A percentile compares a stretch with the other conserved stretches of the same genome.
phyloP scores from a whole-genome alignment of 2,329 filamentous ascomycete genomes.

The Coccinonectria pachysandricola region DNA sequence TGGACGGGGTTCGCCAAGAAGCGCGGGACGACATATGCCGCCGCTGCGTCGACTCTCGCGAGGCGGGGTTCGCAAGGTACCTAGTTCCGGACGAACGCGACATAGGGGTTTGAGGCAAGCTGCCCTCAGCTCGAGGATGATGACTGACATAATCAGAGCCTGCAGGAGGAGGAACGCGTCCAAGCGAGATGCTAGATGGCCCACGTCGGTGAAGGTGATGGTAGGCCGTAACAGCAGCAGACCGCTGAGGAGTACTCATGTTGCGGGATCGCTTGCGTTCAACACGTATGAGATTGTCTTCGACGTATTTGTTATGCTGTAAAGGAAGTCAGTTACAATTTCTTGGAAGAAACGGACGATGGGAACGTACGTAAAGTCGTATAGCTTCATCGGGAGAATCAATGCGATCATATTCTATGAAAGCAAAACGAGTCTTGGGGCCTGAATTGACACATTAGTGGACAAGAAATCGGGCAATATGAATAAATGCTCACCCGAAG shows the following conservation, averaged over 20 bases:
- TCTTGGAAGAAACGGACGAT: neutral
- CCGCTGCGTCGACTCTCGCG: neutral
- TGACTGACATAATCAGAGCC: neutral
- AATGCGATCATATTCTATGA: slow-evolving; percentile 30
- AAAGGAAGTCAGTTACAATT: slow-evolving; percentile 2
- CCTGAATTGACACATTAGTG: slow-evolving; percentile 10
- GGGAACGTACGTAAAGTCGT: slow-evolving; percentile 24
- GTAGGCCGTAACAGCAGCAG: neutral
- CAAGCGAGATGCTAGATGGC: neutral
- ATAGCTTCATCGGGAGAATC: slow-evolving; percentile 29
- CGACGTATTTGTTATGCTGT: slow-evolving; percentile 24
- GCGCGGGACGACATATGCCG: neutral
- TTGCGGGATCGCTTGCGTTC: slow-evolving; percentile 25
- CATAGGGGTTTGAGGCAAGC: neutral
- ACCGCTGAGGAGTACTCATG: slow-evolving; percentile 7
- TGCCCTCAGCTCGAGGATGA: no score
- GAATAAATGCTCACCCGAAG: slow-evolving; percentile 7
- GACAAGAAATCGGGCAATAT: neutral
- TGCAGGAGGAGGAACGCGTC: neutral
- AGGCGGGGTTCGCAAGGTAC: neutral
- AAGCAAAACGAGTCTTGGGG: slow-evolving; percentile 21
- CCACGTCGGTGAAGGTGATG: neutral
- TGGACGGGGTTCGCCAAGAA: neutral
- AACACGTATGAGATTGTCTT: slow-evolving; percentile 25
- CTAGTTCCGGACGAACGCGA: neutral